A percentile compares a stretch with the other conserved stretches of the same genome.
phyloP scores from a whole-genome alignment of 306 rosid genomes.

The Aeschynomene evenia region DNA sequence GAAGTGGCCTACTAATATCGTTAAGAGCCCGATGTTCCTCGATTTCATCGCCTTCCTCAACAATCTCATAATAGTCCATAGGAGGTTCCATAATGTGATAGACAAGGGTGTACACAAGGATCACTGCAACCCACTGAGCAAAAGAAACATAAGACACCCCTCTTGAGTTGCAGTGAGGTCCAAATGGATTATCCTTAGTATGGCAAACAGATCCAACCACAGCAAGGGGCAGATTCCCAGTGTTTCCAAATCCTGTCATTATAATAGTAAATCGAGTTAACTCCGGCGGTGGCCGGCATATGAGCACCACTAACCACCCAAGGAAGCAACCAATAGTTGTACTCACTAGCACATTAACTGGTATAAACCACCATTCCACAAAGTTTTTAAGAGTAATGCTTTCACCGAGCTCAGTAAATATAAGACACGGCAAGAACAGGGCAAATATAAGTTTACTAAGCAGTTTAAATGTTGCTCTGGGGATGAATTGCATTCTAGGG shows the following conservation, averaged over 20 bases:
- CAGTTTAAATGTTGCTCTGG: conserved; percentile 68
- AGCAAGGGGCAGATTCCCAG: conserved; percentile 87
- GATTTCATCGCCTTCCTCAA: conserved; percentile 59
- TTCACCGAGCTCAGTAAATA: conserved; percentile 74
- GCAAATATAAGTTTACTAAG: conserved; percentile 89
- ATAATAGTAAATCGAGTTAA: conserved; percentile 64
- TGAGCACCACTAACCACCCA: conserved; percentile 62
- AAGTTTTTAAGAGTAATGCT: conserved; percentile 65
- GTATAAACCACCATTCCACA: conserved; percentile 82
- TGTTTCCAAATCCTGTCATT: conserved; percentile 89
- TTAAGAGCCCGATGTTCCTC: conserved; percentile 36
- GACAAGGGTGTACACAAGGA: conserved; percentile 82
- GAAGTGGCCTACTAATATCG: conserved; percentile 72
- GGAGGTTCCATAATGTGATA: conserved; percentile 99
- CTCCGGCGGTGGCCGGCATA: conserved; percentile 78
- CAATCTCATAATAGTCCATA: conserved; percentile 60
- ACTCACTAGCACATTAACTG: conserved; percentile 70
- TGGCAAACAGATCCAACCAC: conserved; percentile 82
- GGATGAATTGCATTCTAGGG: conserved; percentile 63
- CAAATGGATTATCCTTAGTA: conserved; percentile 65
- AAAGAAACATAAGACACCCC: conserved; percentile 92
- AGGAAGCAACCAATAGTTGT: conserved; percentile 67
- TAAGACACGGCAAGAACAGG: conserved; percentile 84
- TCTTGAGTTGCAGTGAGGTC: conserved; percentile 61
- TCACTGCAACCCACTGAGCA: conserved; percentile 84